Conservation (phyloP, 768 basidiomycete genomes). For the Collybiopsis confluens region DNA sequence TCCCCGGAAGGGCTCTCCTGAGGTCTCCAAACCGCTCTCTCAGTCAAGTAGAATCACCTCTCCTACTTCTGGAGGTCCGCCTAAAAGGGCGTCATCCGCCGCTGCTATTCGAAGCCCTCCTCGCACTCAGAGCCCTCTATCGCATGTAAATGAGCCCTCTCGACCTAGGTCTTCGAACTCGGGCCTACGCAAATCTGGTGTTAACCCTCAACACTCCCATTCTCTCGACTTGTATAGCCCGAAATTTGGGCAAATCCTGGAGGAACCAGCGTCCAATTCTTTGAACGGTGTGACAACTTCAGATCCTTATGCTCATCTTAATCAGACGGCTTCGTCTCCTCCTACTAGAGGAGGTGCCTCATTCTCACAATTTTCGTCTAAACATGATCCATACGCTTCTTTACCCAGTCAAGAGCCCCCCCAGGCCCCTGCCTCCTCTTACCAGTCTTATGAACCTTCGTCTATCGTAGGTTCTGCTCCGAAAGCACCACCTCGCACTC, state of each 20-base stretch:
- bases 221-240: conserved; percentile 1
- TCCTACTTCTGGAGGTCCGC: conserved; percentile 1
- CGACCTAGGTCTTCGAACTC: conserved; percentile 7
- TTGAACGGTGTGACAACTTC: background rate
- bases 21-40: background rate
- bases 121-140: conserved; percentile 4
- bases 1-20: background rate
- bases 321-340: background rate
- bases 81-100: conserved; percentile 5
- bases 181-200: background rate
- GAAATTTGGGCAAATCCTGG: background rate
- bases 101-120: conserved; percentile 1
- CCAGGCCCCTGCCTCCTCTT: background rate
- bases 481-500: conserved; percentile 20
- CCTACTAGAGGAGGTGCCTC: too few species aligned
- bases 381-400: background rate
- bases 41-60: background rate
- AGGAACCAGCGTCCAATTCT: background rate
- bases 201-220: background rate
- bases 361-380: background rate
- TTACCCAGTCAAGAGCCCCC: background rate
- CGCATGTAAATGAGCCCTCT: background rate
- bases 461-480: conserved; percentile 10
- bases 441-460: background rate
- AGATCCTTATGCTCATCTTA: background rate